Base-by-base conservation (phyloP, 2,329 filamentous ascomycete genomes). In the Xylaria sp. region DNA sequence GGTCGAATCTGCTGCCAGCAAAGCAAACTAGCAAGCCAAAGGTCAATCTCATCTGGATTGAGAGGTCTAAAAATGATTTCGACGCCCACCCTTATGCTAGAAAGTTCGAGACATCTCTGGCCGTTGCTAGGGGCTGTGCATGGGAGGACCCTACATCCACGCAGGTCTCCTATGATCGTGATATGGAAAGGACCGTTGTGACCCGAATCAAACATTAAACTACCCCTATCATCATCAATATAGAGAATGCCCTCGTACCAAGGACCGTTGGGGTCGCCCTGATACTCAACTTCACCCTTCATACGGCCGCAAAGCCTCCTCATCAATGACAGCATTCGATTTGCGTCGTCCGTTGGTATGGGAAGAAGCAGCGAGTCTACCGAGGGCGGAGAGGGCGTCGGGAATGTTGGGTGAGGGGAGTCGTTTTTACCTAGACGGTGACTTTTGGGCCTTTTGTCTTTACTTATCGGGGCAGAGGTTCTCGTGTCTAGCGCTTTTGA, bases 1-100 rank as follows among this genome's bases (percentile, higher is more conserved):
- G 88, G 87, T 23, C 86, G 85, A 61, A 92, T 81, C 65, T 92
- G 90, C 73, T 93, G 90, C 91, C 91, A 95, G 72, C 89, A 92
- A 31, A 94, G 80, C 44, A 95, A 76, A 7, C 91, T 91, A 13
- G 91, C 91, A 58, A 93, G 85, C 91, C 91, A 95, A 21, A 89
- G 81, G 68, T 94, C 90, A 66, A 89, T 86, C 70, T 94, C 90
- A 19, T 87, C 84, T 31, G 83, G 76, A 2, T 83, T 82, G 8
- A 85, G 74, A 13, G 91, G 89, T 35, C 88, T 84, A 59, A 95
- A 77, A 55, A 90, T 79, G 43, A 92, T 78, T 65, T 90, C 84
- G 23, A 86, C 74, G 7, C 83, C 83, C 25, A 82, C 81, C 44
- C 85, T 81, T 54, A 83, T 79, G 54, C 80, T 82, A 44, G 79